These are phyloP conservation scores for Dalbergia cochinchinensis DNA, from an alignment of 306 rosid genomes.

Conservation along the genomic window DNA sequence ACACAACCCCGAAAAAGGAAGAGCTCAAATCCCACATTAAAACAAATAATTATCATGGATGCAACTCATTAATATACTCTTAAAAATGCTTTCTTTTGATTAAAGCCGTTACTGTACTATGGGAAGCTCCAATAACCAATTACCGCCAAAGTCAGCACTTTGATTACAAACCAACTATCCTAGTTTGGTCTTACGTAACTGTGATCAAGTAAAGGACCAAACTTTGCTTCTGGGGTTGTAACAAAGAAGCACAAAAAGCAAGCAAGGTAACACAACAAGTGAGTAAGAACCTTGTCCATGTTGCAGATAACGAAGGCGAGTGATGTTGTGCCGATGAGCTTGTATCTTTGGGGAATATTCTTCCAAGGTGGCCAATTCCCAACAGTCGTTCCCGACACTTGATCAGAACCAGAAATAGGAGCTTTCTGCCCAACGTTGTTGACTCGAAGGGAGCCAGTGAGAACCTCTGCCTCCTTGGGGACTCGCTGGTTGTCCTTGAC, in stretches of 20 bases:
- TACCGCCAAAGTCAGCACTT: not conserved
- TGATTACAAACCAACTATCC: not conserved
- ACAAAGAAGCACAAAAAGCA: not conserved
- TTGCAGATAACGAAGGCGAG: slow-evolving; percentile 94
- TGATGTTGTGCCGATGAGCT: slow-evolving; percentile 82
- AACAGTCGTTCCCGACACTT: slow-evolving; percentile 36
- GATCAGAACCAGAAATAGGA: not conserved
- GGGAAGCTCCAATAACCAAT: not conserved
- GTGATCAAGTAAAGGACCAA: slow-evolving; percentile 22
- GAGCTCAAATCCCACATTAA: not conserved
- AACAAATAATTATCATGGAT: slow-evolving; percentile 8
- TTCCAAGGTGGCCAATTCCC: slow-evolving; percentile 91
- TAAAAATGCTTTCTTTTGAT: not conserved
- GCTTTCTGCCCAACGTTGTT: slow-evolving; percentile 45
- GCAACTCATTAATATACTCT: slow-evolving; percentile 6
- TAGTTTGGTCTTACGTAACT: not conserved
- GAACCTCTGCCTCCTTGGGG: slow-evolving; percentile 46
- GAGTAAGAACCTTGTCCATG: slow-evolving; percentile 89
- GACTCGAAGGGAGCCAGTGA: slow-evolving; percentile 46
- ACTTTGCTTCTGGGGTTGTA: not conserved
- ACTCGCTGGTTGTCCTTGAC: slow-evolving; percentile 47
- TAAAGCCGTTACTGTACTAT: not conserved
- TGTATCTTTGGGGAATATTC: slow-evolving; percentile 85
- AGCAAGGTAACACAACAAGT: not conserved
- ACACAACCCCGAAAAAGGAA: not conserved